Percentiles rank a stretch among this genome's conserved stretches.
phyloP scores from a whole-genome alignment of 1,284 basidiomycete genomes.

The Cryptococcus sp. region DNA sequence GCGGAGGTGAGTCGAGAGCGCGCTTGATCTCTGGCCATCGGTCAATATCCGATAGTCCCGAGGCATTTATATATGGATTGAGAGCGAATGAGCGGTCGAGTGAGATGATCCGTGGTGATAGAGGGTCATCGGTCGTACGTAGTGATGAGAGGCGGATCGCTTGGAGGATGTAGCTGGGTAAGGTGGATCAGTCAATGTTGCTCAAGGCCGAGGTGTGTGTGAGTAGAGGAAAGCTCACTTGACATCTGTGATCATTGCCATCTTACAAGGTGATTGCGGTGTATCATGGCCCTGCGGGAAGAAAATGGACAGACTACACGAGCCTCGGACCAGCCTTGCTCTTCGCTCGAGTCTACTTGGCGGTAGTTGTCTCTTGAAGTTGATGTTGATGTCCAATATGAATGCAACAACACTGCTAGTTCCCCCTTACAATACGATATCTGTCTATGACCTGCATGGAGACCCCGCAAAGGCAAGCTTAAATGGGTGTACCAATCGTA shows the following conservation, averaged over 20 bases:
- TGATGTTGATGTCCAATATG: too few species aligned
- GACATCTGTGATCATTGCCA: slow-evolving; percentile 51
- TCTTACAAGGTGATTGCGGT: slow-evolving; percentile 18
- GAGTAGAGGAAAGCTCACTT: slow-evolving; percentile 35
- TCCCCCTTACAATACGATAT: too few species aligned
- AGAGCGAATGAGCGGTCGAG: slow-evolving; percentile 62
- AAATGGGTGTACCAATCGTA: too few species aligned
- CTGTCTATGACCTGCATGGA: too few species aligned
- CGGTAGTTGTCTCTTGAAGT: too few species aligned
- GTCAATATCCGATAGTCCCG: slow-evolving; percentile 72
- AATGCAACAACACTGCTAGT: too few species aligned
- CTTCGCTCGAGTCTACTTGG: too few species aligned
- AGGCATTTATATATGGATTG: slow-evolving; percentile 77
- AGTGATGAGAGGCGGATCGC: slow-evolving; percentile 79
- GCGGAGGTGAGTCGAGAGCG: slow-evolving; percentile 54
- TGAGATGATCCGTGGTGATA: slow-evolving; percentile 75
- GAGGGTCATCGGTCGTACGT: slow-evolving; percentile 80
- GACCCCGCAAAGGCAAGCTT: too few species aligned
- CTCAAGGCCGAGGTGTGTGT: neutral
- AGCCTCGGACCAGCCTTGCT: too few species aligned
- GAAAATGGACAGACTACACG: too few species aligned
- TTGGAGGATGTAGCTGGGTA: slow-evolving; percentile 76
- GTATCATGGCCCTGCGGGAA: neutral
- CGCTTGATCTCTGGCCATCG: slow-evolving; percentile 79
- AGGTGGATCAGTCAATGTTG: neutral